Evolutionary conservation across 2,329 filamentous ascomycete genomes (phyloP).

Genomic region (Aspergillus sp.): DNA sequence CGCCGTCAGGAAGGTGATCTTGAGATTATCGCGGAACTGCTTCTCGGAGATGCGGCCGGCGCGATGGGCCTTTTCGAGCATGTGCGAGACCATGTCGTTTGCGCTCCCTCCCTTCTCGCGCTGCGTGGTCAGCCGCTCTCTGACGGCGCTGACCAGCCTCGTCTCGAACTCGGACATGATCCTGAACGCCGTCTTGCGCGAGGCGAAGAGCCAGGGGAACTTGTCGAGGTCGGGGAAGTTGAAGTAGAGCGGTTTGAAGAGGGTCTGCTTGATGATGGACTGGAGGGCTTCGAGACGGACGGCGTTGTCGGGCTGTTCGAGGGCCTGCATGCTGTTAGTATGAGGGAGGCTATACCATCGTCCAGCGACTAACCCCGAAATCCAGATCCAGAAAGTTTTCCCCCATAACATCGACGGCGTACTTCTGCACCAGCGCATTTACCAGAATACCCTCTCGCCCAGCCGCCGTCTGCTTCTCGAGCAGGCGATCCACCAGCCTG

Average conservation of each 20-base stretch:
- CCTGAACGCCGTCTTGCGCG: constrained; percentile 12
- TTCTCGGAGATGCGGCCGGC: constrained; percentile 23
- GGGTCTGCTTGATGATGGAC: constrained; percentile 17
- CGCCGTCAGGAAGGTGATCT: constrained; percentile 33
- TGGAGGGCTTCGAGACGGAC: constrained; percentile 16
- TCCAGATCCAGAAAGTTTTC: constrained; percentile 18
- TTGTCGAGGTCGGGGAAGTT: constrained; percentile 18
- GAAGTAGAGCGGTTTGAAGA: constrained; percentile 18
- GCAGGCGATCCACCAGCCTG: constrained; percentile 15
- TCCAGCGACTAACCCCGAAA: constrained; percentile 2
- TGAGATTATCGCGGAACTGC: constrained; percentile 34
- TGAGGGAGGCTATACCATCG: neutral
- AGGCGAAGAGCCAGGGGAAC: constrained; percentile 12
- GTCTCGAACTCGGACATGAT: constrained; percentile 19
- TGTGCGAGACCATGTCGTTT: constrained; percentile 13
- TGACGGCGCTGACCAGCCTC: constrained; percentile 8
- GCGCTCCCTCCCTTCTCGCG: constrained; percentile 1
- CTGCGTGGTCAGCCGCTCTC: constrained; percentile 1
- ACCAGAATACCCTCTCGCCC: constrained; percentile 9
- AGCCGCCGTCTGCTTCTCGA: constrained; percentile 9
- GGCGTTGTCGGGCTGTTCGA: constrained; percentile 12
- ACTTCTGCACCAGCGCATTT: constrained; percentile 16
- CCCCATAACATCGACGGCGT: constrained; percentile 19
- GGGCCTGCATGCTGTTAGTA: constrained; percentile 6
- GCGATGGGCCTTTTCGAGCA: constrained; percentile 12